Percentiles rank a stretch among this genome's conserved stretches.
phyloP scores from a whole-genome alignment of 306 rosid genomes.

The Abrus precatorius region DNA sequence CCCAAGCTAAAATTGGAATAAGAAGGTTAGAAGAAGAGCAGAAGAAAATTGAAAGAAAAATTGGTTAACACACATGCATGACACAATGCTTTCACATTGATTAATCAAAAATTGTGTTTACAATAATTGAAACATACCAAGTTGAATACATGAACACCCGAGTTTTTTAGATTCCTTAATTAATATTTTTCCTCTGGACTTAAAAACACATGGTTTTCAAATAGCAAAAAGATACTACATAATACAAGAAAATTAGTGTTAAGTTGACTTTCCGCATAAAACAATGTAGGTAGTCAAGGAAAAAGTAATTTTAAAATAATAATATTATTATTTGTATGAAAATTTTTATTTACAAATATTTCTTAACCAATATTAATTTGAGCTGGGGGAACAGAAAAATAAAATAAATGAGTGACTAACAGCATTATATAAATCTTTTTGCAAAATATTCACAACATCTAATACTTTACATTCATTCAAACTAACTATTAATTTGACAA shows the following conservation, averaged over 20 bases:
- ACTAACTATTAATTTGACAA: not conserved
- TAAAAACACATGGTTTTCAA: no score
- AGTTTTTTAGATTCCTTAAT: not conserved
- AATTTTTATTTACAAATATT: not conserved
- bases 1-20: slow-evolving; percentile 23
- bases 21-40: not conserved
- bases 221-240: not conserved
- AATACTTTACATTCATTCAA: not conserved
- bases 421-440: not conserved
- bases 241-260: no score
- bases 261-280: not conserved
- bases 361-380: not conserved
- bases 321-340: not conserved
- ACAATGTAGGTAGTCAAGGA: not conserved
- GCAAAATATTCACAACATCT: not conserved
- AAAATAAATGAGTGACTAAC: not conserved
- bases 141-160: not conserved
- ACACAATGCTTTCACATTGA: slow-evolving; percentile 23
- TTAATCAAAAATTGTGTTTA: not conserved
- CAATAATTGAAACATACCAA: no score
- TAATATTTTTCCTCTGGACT: not conserved
- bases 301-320: not conserved
- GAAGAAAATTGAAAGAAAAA: not conserved
- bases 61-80: not conserved
- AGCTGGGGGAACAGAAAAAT: not conserved